Evolutionary conservation across 108 stramenopile genomes (phyloP), one percentile per base, ranked within the genome.

Genomic region (Skeletonema marinoi): DNA sequence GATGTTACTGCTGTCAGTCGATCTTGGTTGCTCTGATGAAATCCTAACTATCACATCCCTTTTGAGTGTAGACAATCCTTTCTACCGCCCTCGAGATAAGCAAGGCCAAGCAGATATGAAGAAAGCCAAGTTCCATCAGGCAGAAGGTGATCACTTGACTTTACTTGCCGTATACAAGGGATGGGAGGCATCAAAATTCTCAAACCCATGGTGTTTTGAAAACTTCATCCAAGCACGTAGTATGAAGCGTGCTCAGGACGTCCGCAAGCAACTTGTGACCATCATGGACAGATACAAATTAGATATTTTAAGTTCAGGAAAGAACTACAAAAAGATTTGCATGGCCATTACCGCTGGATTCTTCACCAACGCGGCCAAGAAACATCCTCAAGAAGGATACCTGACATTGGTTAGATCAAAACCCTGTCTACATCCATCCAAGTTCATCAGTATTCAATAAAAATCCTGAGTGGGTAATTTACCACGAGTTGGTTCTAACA

Each of bases 381-480:
- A 98, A 78, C 98, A 99, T 78, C 98, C 99, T 4, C 95, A 97
- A 69, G 99, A 99, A 76, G 99, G 99, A 61, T 99, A 98, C 84
- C 78, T 92, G 35, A 99, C 99, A 12, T 83, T 99, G 44, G 98
- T 98, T 1, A n/a, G 98, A 99, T 69, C 95, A 97, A 68, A 96
- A 97, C 71, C 95, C 96, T 8, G 99, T 99, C 4, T 99, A 96
- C 82, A 98, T 99, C 70, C 98, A 98, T 73, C 99, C 99, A 38
- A 93, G 92, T 21, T 96, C 95, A 8, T 96, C 98, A 7, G 73
- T 99, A 30, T 99, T 99, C 87, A 96, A 98, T 83, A 98, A 98
- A 84, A 97, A 96, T 66, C 99, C 99, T 4, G 98, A 99, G 76
- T 98, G 93, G 87, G 94, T 98, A 21, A 94, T 99, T 62, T 99